phyloP scores from a whole-genome alignment of 306 rosid genomes.

The Trifolium pratense region DNA sequence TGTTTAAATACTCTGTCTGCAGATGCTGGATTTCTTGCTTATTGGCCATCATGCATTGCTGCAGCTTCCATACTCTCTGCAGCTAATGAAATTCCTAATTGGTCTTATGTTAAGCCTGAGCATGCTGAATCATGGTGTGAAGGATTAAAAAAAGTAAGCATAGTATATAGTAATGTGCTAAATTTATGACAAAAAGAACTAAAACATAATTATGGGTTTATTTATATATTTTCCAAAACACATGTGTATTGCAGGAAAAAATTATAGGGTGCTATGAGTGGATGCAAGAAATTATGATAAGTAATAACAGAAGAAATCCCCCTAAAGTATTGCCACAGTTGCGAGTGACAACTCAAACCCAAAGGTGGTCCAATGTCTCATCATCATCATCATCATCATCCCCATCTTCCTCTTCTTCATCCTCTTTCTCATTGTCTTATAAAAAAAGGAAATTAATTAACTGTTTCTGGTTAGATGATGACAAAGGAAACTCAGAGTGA shows the following conservation, averaged over 20 bases:
- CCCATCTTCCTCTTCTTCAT: constrained; percentile 52
- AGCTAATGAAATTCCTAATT: constrained; percentile 78
- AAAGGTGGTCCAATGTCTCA: constrained; percentile 57
- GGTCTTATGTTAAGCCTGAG: constrained; percentile 73
- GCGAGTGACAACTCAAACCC: constrained; percentile 59
- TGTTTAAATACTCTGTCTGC: constrained; percentile 44
- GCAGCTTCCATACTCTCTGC: constrained; percentile 90
- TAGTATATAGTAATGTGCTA: neutral
- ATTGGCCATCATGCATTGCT: constrained; percentile 97
- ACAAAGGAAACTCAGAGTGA: constrained; percentile 73
- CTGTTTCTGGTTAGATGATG: constrained; percentile 74
- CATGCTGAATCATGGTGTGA: constrained; percentile 94
- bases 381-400: constrained; percentile 44
- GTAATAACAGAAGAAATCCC: constrained; percentile 51
- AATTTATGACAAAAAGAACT: neutral
- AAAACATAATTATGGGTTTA: neutral
- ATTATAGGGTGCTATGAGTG: constrained; percentile 77
- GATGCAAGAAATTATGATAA: constrained; percentile 72
- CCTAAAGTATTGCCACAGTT: constrained; percentile 68
- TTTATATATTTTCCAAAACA: constrained; percentile 10
- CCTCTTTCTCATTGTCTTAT: constrained; percentile 53
- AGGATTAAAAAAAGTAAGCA: constrained; percentile 89
- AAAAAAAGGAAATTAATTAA: constrained; percentile 85
- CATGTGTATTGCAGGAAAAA: constrained; percentile 68
- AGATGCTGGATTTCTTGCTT: constrained; percentile 84